phyloP scores from a whole-genome alignment of 768 basidiomycete species.

The Leccinum aurantiacum region DNA sequence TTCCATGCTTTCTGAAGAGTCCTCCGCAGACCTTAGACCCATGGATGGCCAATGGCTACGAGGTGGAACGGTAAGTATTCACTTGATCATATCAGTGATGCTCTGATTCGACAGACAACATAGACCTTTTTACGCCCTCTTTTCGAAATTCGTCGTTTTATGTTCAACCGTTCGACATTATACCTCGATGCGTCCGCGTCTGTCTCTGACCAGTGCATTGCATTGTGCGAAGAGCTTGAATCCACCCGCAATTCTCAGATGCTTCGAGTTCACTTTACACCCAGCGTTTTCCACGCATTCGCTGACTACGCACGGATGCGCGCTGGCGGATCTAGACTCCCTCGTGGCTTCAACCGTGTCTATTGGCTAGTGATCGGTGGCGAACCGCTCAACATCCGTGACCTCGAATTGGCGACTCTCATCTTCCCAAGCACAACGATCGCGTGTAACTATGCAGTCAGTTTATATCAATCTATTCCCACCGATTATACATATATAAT shows the following conservation, averaged over 20 bases:
- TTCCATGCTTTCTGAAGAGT: slow-evolving; percentile 15
- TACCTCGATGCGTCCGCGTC: slow-evolving; percentile 13
- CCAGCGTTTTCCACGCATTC: slow-evolving; percentile 18
- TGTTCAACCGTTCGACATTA: slow-evolving; percentile 18
- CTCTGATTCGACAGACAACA: background rate
- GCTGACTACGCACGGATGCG: slow-evolving; percentile 15
- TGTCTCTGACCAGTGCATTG: slow-evolving; percentile 10
- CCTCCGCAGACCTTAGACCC: slow-evolving; percentile 5
- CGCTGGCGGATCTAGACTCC: slow-evolving; percentile 10
- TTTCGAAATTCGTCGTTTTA: slow-evolving; percentile 20
- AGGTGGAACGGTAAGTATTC: slow-evolving; percentile 10
- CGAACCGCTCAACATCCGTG: slow-evolving; percentile 10
- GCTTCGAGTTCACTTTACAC: slow-evolving; percentile 17
- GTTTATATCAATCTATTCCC: background rate
- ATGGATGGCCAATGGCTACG: slow-evolving; percentile 21
- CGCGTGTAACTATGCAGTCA: slow-evolving; percentile 17
- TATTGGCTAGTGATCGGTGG: slow-evolving; percentile 21
- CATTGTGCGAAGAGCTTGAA: slow-evolving; percentile 13
- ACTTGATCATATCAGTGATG: background rate
- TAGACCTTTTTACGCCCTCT: slow-evolving; percentile 18
- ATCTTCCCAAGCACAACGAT: slow-evolving; percentile 15
- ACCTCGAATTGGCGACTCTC: slow-evolving; percentile 12
- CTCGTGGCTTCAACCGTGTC: slow-evolving; percentile 18
- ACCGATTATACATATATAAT: background rate
- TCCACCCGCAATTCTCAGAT: slow-evolving; percentile 14